phyloP scores from a whole-genome alignment of 345 rosid species.

The Lepidium africanum region DNA sequence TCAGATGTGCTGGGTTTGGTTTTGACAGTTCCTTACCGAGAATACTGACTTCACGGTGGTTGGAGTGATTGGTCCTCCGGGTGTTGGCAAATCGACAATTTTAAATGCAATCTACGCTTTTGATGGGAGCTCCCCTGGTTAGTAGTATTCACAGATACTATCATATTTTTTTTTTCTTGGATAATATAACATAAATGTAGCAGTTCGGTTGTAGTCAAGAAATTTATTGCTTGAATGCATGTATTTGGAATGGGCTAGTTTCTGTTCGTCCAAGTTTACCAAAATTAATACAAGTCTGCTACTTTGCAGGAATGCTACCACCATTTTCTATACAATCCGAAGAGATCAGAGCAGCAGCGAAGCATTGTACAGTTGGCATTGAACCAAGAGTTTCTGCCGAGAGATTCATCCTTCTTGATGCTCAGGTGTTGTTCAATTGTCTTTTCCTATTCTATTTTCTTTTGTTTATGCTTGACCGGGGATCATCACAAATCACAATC shows the following conservation, averaged over 20 bases:
- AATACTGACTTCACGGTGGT: conserved; percentile 80
- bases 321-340: conserved; percentile 60
- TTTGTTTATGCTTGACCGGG: not conserved
- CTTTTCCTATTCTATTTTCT: not conserved
- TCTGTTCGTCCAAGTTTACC: not conserved
- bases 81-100: conserved; percentile 75
- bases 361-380: conserved; percentile 66
- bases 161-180: not conserved
- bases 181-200: not conserved
- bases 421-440: conserved; percentile 40
- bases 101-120: conserved; percentile 79
- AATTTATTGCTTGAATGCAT: not conserved
- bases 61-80: conserved; percentile 72
- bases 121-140: conserved; percentile 65
- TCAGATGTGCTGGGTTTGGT: not conserved
- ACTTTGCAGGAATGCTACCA: conserved; percentile 61
- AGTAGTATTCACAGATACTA: not conserved
- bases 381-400: conserved; percentile 79
- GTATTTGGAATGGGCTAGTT: not conserved
- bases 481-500: no score
- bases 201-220: not conserved
- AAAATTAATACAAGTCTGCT: not conserved
- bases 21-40: conserved; percentile 67
- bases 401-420: conserved; percentile 72
- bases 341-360: conserved; percentile 56